These are phyloP conservation scores for Boletus sensibilis DNA, from an alignment of 768 basidiomycete species.

Conservation along the genomic window DNA sequence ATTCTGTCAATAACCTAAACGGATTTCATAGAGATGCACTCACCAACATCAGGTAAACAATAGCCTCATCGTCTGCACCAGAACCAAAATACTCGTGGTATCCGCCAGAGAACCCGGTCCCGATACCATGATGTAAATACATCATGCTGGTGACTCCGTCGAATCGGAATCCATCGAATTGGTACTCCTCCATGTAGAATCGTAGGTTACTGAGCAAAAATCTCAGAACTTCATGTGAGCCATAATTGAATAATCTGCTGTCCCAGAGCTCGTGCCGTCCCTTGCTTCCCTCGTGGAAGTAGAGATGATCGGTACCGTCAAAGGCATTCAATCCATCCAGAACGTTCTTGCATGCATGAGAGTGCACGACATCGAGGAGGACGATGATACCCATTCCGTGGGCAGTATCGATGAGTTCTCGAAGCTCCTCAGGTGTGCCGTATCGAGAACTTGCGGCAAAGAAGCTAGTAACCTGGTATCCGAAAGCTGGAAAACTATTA, in stretches of 20 bases:
- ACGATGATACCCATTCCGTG: slow-evolving; percentile 92
- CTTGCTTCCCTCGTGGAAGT: slow-evolving; percentile 92
- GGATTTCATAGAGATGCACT: slow-evolving; percentile 30
- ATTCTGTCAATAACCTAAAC: slow-evolving; percentile 7
- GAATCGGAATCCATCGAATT: slow-evolving; percentile 97
- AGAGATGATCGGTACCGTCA: slow-evolving; percentile 95
- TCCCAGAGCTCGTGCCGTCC: slow-evolving; percentile 98
- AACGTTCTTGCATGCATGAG: slow-evolving; percentile 97
- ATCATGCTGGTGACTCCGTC: slow-evolving; percentile 99
- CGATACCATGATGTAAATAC: slow-evolving; percentile 98
- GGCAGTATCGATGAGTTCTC: slow-evolving; percentile 92
- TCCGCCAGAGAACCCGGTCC: slow-evolving; percentile 94
- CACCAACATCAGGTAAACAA: slow-evolving; percentile 97
- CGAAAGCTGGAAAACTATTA: slow-evolving; percentile 65
- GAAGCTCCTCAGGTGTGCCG: slow-evolving; percentile 93
- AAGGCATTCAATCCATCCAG: slow-evolving; percentile 94
- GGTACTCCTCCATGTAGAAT: slow-evolving; percentile 93
- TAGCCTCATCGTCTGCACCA: slow-evolving; percentile 79
- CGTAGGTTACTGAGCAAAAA: slow-evolving; percentile 95
- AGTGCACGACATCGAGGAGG: slow-evolving; percentile 95
- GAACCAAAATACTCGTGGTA: slow-evolving; percentile 98
- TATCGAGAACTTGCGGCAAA: slow-evolving; percentile 97
- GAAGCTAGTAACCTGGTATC: slow-evolving; percentile 97
- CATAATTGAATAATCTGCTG: slow-evolving; percentile 96
- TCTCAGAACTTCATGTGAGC: slow-evolving; percentile 87